These are phyloP conservation scores for Aurifilum marmelostoma DNA, from an alignment of 2,329 filamentous ascomycete genomes.

Conservation along the genomic window DNA sequence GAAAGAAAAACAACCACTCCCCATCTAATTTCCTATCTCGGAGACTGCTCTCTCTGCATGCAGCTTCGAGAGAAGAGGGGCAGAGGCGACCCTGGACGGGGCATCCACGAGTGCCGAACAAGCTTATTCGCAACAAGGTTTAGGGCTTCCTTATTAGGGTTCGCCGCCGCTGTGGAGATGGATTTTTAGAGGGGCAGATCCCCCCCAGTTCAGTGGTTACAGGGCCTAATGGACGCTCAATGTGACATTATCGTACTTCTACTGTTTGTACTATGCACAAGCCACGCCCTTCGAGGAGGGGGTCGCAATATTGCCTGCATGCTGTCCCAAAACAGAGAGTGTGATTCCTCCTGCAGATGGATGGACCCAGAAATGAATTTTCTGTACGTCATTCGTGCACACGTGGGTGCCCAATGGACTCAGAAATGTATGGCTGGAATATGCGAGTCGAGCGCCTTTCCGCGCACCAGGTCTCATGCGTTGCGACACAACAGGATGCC, in stretches of 20 bases:
- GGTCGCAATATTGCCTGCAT: conserved; percentile 12
- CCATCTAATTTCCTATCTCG: not conserved
- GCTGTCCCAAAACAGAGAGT: not conserved
- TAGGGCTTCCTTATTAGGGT: conserved; percentile 3
- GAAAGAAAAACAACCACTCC: not conserved
- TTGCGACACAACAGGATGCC: not conserved
- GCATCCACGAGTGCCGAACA: not conserved
- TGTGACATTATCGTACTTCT: too few species aligned
- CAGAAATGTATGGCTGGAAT: not conserved
- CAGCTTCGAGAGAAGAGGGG: not conserved
- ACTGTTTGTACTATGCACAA: too few species aligned
- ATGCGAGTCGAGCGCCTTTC: too few species aligned
- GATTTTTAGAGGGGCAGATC: not conserved
- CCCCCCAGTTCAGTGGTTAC: not conserved
- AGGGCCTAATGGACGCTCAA: too few species aligned
- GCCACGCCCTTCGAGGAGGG: not conserved
- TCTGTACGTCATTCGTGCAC: not conserved
- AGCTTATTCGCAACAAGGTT: conserved; percentile 24
- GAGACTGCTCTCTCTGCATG: not conserved
- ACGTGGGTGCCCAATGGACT: not conserved
- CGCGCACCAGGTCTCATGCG: not conserved
- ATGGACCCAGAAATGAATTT: not conserved
- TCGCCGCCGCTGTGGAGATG: not conserved
- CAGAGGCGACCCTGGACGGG: not conserved
- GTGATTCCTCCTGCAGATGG: not conserved